Evolutionary conservation across 2,329 filamentous ascomycete species (phyloP), one percentile per base, ranked within the genome.

Genomic region (Chaetomiaceae sp.): DNA sequence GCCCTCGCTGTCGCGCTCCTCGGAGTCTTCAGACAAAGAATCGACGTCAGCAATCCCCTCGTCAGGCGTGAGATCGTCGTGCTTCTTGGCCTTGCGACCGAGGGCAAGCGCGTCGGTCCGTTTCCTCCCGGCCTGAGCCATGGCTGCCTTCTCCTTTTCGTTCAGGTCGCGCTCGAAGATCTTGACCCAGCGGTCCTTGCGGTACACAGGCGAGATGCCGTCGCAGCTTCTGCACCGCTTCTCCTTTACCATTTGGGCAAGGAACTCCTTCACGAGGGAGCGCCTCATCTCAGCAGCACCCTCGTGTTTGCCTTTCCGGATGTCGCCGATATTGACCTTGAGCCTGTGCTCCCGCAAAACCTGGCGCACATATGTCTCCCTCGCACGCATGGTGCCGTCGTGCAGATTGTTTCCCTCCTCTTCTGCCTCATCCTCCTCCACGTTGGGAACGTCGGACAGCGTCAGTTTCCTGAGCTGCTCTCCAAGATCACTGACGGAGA

Each of bases 181-280:
- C 69, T 97, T 99, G 64, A 91, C 86, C 62, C 83, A 93, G 38
- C 86, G 80, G 63, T 99, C 92, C 67, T 95, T 96, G 60, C 92
- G 84, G 69, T 89, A 97, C 2, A 76, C 75, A 10, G 90, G 91
- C 13, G 87, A 91, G 55, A 93, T 81, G 23, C 86, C 87, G 44
- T 73, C 71, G 59, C 81, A 85, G 49, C 71, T 76, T 40, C 73
- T 74, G 70, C 93, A 99, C 62, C 79, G 80, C 61, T 83, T 86
- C 41, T 78, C 76, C 60, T 78, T 80, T 42, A 79, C 80, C 48
- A 96, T 85, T 23, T 84, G 80, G 47, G 79, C 79, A 54, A 96
- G 76, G 59, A 99, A 95, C 14, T 89, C 83, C 65, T 90, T 89
- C 60, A 96, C 79, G 39, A 95, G 73, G 35, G 78, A 76, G 54